These are phyloP conservation scores for Fraxinus ornus DNA, from an alignment of 305 asterid genomes.

Conservation along the genomic window DNA sequence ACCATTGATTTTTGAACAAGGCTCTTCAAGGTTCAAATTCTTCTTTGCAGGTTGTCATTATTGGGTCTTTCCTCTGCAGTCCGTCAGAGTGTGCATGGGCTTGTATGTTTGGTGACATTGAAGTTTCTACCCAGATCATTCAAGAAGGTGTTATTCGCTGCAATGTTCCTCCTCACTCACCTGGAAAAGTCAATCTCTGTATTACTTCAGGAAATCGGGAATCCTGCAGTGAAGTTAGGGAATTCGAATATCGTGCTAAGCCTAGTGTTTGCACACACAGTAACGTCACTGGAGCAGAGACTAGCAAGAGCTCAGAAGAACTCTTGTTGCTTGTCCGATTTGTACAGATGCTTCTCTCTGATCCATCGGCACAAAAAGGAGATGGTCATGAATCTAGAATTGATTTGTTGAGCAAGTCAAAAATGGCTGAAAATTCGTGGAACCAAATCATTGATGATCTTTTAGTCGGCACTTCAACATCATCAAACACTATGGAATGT, in stretches of 20 bases:
- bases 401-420: conserved; percentile 48
- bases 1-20: neutral
- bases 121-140: conserved; percentile 82
- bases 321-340: conserved; percentile 72
- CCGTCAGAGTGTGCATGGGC: conserved; percentile 69
- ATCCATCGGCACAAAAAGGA: conserved; percentile 33
- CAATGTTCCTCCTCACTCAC: conserved; percentile 71
- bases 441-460: conserved; percentile 63
- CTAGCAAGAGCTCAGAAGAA: conserved; percentile 63
- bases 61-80: conserved; percentile 85
- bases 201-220: conserved; percentile 76
- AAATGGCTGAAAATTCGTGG: conserved; percentile 61
- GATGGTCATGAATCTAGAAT: conserved; percentile 41
- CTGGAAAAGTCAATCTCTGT: conserved; percentile 76
- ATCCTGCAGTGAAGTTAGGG: conserved; percentile 89
- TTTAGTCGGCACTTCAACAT: conserved; percentile 55
- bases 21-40: conserved; percentile 2
- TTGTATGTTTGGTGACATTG: conserved; percentile 92
- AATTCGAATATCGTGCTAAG: conserved; percentile 69
- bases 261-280: conserved; percentile 38
- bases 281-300: conserved; percentile 44
- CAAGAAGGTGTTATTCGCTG: conserved; percentile 89
- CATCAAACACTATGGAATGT: conserved; percentile 64
- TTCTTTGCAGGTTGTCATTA: conserved; percentile 66
- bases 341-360: conserved; percentile 70